Evolutionary conservation across 2,329 filamentous ascomycete species (phyloP), one percentile per base, ranked within the genome.

Genomic region (Mycosphaerella arachidis): DNA sequence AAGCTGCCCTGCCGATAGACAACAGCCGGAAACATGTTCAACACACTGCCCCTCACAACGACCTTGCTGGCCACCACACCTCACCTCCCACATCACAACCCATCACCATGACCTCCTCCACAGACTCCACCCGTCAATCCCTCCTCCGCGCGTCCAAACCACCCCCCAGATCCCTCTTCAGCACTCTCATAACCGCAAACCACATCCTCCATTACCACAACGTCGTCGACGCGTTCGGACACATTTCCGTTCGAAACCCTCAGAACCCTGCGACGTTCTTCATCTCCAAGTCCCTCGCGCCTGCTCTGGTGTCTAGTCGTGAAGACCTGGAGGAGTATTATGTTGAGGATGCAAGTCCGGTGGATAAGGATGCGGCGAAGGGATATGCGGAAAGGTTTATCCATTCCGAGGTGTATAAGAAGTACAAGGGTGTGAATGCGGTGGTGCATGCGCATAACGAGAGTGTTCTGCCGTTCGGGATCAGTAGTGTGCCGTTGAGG

Each of bases 271-370:
- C 63, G 3, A 79, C 76, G 0, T 80, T 80, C 68, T 80, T 76
- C 73, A 74, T 81, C 66, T 72, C 77, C 18, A 71, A 70, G 50
- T 73, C 73, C n/a, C 73, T 78, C 35, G 71, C 78, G 1, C 77
- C 78, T 4, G 77, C 77, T 0, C 67, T 80, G 3, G 71, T 80
- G 18, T 73, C 75, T 57, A 70, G 67, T 3, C 70, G 71, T 7
- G 72, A 75, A 8, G 77, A 81, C 62, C 61, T 81, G 8, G 68
- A 78, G 52, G 76, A 79, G 61, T 80, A 80, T 67, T 70, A 73
- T 18, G 70, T 80, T 37, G 72, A 75, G 5, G 74, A 79, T 58
- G 77, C 74, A 30, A 63, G 57, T 20, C 67, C 71, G 1, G 68
- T 74, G 20, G 61, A 68, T 24, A 45, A 60, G 6, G 57, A 68